phyloP scores from a whole-genome alignment of 805 yeast genomes.

The Metschnikowia baotianmanensis region DNA sequence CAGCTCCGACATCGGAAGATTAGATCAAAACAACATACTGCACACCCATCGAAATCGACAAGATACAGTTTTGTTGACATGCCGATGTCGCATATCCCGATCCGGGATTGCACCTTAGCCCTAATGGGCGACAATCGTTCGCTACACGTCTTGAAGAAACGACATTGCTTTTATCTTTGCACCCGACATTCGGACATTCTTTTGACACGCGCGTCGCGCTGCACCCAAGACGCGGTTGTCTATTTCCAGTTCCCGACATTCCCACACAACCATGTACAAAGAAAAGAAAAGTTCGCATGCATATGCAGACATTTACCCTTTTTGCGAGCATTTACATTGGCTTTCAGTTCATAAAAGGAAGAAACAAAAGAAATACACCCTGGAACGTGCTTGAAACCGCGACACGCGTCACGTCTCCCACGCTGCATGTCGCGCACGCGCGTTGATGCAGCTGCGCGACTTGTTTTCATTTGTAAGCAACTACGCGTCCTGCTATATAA shows the following conservation, averaged over 20 bases:
- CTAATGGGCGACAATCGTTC: not conserved
- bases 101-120: conserved; percentile 1
- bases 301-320: too few species aligned
- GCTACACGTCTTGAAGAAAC: not conserved
- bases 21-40: too few species aligned
- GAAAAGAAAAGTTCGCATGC: too few species aligned
- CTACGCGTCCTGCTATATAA: conserved; percentile 15
- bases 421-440: conserved; percentile 10
- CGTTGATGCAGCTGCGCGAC: too few species aligned
- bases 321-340: too few species aligned
- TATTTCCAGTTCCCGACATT: too few species aligned
- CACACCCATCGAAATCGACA: not conserved
- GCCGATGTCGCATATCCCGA: not conserved
- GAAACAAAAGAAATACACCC: too few species aligned
- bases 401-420: not conserved
- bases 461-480: conserved; percentile 11
- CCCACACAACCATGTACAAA: too few species aligned
- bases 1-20: too few species aligned
- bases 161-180: not conserved
- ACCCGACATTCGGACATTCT: not conserved
- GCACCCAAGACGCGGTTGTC: too few species aligned
- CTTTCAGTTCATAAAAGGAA: too few species aligned
- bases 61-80: not conserved
- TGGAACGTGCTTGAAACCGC: not conserved
- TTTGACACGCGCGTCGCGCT: not conserved